These are phyloP conservation scores for Lycium barbarum DNA, from an alignment of 257 asterid genomes.

Conservation along the genomic window DNA sequence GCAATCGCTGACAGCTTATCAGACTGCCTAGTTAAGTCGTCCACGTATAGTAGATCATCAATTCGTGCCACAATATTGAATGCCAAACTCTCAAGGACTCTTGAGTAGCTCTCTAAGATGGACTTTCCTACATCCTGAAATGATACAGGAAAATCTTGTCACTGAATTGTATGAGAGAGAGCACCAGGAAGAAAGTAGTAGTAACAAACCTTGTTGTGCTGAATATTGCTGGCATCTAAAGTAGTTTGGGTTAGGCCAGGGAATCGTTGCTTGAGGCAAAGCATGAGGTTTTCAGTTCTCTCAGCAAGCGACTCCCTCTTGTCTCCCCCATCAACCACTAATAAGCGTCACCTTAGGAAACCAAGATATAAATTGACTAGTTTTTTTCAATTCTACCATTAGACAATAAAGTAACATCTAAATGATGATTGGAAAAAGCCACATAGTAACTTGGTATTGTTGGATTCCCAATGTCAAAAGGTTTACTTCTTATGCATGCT, in stretches of 20 bases:
- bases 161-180: not conserved
- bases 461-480: too few species aligned
- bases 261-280: constrained; percentile 72
- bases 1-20: too few species aligned
- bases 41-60: constrained; percentile 85
- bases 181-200: not conserved
- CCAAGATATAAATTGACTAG: too few species aligned
- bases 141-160: constrained; percentile 10
- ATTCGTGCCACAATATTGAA: constrained; percentile 80
- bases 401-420: too few species aligned
- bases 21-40: constrained; percentile 64
- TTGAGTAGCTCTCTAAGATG: constrained; percentile 93
- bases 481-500: too few species aligned
- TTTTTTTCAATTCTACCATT: too few species aligned
- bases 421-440: too few species aligned
- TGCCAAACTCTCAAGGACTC: constrained; percentile 94
- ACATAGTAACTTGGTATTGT: too few species aligned
- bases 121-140: constrained; percentile 91
- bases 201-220: constrained; percentile 76
- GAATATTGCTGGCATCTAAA: constrained; percentile 81
- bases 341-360: too few species aligned
- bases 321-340: constrained; percentile 80
- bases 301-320: constrained; percentile 72
- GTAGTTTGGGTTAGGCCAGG: constrained; percentile 85
- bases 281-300: constrained; percentile 80